Evolutionary conservation across 2,329 filamentous ascomycete species (phyloP).

Genomic region (Phialophora expanda): DNA sequence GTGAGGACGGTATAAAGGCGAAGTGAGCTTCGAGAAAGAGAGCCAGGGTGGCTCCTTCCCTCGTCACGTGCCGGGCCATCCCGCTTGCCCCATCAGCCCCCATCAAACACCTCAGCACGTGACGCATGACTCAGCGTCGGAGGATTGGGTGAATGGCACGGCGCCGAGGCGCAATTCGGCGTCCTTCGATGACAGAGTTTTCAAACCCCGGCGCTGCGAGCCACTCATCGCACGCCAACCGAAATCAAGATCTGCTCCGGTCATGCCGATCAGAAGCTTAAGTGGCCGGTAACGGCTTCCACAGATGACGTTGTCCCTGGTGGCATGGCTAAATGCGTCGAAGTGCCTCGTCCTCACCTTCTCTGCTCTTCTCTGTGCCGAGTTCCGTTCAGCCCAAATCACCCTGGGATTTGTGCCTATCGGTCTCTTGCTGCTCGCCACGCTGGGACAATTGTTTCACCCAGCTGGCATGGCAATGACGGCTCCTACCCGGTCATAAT

Average conservation of each 20-base stretch:
- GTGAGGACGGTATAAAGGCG: neutral
- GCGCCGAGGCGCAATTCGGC: neutral
- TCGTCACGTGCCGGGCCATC: neutral
- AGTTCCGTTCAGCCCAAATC: conserved; percentile 14
- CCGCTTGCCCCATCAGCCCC: no score
- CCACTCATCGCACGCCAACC: conserved; percentile 8
- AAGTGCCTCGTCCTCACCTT: neutral
- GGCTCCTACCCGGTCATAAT: conserved; percentile 3
- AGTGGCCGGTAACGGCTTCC: conserved; percentile 13
- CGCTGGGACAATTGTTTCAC: neutral
- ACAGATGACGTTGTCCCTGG: conserved; percentile 4
- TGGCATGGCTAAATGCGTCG: neutral
- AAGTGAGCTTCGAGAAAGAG: neutral
- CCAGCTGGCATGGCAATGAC: neutral
- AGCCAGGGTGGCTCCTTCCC: neutral
- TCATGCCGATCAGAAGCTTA: conserved; percentile 20
- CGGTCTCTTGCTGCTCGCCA: conserved; percentile 5
- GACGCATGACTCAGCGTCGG: neutral
- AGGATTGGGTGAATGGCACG: neutral
- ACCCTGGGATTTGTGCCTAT: neutral
- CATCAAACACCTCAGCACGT: neutral
- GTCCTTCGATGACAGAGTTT: neutral
- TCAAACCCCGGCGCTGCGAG: neutral
- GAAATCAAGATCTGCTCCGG: neutral
- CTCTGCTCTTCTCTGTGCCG: conserved; percentile 6